phyloP scores from a whole-genome alignment of 2,329 filamentous ascomycete species.

The Phoma sp. region DNA sequence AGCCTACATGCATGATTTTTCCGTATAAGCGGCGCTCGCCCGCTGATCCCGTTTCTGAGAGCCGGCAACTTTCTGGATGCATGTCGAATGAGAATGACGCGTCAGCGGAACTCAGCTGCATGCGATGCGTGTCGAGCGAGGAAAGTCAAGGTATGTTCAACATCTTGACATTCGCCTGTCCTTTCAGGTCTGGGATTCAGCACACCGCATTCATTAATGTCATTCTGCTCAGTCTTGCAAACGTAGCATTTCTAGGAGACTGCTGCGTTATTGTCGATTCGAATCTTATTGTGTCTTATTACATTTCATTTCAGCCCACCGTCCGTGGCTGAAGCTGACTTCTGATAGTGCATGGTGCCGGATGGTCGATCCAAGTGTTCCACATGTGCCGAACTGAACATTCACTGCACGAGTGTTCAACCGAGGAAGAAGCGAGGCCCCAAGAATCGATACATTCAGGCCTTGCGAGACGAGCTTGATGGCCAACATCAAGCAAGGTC shows the following conservation, averaged over 20 bases:
- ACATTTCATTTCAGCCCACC: not conserved
- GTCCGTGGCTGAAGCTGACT: not conserved
- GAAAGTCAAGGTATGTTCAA: constrained; percentile 26
- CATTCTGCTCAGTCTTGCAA: no score
- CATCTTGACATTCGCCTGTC: not conserved
- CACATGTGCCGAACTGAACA: constrained; percentile 19
- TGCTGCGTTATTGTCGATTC: no score
- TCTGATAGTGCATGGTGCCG: constrained; percentile 15
- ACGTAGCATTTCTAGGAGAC: not conserved
- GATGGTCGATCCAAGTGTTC: constrained; percentile 13
- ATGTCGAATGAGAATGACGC: constrained; percentile 13
- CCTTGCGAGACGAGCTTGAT: constrained; percentile 12
- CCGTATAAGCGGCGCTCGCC: constrained; percentile 4
- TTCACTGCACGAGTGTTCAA: constrained; percentile 21
- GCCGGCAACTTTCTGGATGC: constrained; percentile 1
- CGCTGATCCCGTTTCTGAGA: not conserved
- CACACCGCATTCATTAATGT: not conserved
- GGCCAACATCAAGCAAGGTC: not conserved
- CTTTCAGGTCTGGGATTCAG: not conserved
- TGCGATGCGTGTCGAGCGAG: constrained; percentile 30
- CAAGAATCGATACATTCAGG: constrained; percentile 25
- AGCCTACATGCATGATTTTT: constrained; percentile 17
- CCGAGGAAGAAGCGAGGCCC: constrained; percentile 29
- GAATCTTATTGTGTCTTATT: no score
- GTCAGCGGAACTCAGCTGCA: constrained; percentile 22